phyloP scores from a whole-genome alignment of 805 yeast genomes.

The Nematodospora valgi region DNA sequence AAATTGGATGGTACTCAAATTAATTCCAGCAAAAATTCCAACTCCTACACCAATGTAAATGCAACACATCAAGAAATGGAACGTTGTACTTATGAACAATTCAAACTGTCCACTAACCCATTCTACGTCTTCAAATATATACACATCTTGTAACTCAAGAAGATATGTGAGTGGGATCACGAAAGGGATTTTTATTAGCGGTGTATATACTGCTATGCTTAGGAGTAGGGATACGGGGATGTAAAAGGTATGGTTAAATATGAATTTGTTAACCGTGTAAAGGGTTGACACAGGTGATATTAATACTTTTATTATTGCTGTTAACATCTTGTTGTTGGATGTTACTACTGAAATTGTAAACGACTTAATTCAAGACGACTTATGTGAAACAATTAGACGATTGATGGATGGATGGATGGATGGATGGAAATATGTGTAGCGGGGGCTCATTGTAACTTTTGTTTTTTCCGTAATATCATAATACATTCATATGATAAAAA shows the following conservation, averaged over 20 bases:
- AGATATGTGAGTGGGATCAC: slow-evolving; percentile 10
- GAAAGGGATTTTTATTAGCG: slow-evolving; percentile 12
- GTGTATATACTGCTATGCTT: slow-evolving; percentile 9
- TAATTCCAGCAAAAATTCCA: slow-evolving; percentile 9
- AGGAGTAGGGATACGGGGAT: slow-evolving; percentile 6
- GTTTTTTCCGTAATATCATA: not conserved
- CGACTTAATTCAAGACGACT: too few relatives aligned
- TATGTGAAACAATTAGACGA: too few relatives aligned
- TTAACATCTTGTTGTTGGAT: too few relatives aligned
- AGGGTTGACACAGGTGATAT: slow-evolving; percentile 4
- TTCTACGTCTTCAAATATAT: slow-evolving; percentile 1
- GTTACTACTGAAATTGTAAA: too few relatives aligned
- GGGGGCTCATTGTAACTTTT: too few relatives aligned
- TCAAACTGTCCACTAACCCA: slow-evolving; percentile 11
- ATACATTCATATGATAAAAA: too few relatives aligned
- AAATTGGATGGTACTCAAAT: slow-evolving; percentile 9
- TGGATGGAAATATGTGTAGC: too few relatives aligned
- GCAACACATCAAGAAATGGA: slow-evolving; percentile 11
- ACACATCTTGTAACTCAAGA: slow-evolving; percentile 10
- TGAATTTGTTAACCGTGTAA: slow-evolving; percentile 4
- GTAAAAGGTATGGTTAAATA: slow-evolving; percentile 7
- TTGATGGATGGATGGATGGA: too few relatives aligned
- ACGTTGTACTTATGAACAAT: slow-evolving; percentile 7
- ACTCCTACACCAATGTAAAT: slow-evolving; percentile 11
- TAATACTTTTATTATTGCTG: slow-evolving; percentile 1